Evolutionary conservation across 2,329 filamentous ascomycete genomes (phyloP), one percentile per base, ranked within the genome.

Genomic region (Xylaria arbuscula): DNA sequence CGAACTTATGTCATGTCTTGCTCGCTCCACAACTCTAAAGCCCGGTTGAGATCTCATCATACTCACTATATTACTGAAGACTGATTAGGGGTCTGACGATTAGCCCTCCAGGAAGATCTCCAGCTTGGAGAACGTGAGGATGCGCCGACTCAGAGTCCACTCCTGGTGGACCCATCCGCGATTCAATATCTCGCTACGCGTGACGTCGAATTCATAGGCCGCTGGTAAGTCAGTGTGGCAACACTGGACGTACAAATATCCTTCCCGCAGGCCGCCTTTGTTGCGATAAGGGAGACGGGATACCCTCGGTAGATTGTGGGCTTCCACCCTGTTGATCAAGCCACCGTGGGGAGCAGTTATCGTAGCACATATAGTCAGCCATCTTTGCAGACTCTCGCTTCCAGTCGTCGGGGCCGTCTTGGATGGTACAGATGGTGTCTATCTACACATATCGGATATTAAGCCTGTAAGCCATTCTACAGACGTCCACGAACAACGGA

Each of bases 81-180:
- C 15, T 13, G 40, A 45, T 45, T 17, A 13, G 40, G 47, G 47
- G 8, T 50, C n/a, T 22, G 47, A 50, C n/a, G n/a, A 22, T 19
- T 50, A n/a, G 47, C 47, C 22, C 22, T 22, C n/a, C 8, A 50
- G 22, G 47, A 50, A 24, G 47, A 50, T 24, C n/a, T 7, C 47
- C 47, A 50, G 7, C n/a, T 11, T 24, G 47, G 47, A 22, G 47
- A 50, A 50, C n/a, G n/a, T 50, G 22, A 50, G n/a, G 47, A 50
- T 22, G 47, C 47, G 47, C n/a, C 47, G 47, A 24, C 47, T 50
- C 2, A 50, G 47, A 22, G 22, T 22, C 47, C 47, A 50, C 11
- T 50, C 47, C 22, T 50, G 47, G 19, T 22, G 22, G 11, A 50
- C 47, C 47, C 47, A 50, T 13, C 47, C 47, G n/a, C 47, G 47